Evolutionary conservation across 1,284 basidiomycete species (phyloP), one percentile per base, ranked within the genome.

Genomic region (Trichosporon sp.): DNA sequence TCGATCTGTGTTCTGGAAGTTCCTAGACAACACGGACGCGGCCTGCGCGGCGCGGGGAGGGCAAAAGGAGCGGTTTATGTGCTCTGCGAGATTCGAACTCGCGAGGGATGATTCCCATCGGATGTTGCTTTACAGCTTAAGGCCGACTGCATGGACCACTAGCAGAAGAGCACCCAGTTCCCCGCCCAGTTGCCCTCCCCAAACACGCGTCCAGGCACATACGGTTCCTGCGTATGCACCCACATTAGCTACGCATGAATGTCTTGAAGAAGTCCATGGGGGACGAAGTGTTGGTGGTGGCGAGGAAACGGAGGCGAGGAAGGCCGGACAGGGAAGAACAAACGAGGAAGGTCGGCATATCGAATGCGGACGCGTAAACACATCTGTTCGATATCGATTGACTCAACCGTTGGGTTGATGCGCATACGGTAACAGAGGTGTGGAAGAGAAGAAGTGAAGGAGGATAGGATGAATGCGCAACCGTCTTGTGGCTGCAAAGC

Each of bases 81-180:
- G 56, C 56, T 60, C 56, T 60, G 56, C 56, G 56, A 60, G 56
- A 60, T 60, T 60, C 56, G 56, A 60, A 60, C 56, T 60, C 56
- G 56, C 56, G 56, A 60, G 56, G 56, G 56, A 31, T 60, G 15
- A 31, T 18, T 60, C 56, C 56, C 27, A 31, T 60, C 56, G 56
- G 56, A 60, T 60, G 29, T 60, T 21, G 29, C 6, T 31, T 4
- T 15, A 3, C 3, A 60, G 27, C 56, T 60, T 58, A 58, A 58
- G 53, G 53, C 53, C 53, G 53, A 58, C 53, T 58, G 53, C 53
- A 58, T 58, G 23, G 53, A 58, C 53, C 53, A 31, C 53, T 58
- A 58, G 53, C 53, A 58, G 53, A 58, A 58, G 53, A 58, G 53
- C 53, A 18, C 53, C 12, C 12, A 5, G 12, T 38, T 42, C n/a